Conservation (phyloP, 2,329 filamentous ascomycete genomes). For the Alternaria metachromatica region DNA sequence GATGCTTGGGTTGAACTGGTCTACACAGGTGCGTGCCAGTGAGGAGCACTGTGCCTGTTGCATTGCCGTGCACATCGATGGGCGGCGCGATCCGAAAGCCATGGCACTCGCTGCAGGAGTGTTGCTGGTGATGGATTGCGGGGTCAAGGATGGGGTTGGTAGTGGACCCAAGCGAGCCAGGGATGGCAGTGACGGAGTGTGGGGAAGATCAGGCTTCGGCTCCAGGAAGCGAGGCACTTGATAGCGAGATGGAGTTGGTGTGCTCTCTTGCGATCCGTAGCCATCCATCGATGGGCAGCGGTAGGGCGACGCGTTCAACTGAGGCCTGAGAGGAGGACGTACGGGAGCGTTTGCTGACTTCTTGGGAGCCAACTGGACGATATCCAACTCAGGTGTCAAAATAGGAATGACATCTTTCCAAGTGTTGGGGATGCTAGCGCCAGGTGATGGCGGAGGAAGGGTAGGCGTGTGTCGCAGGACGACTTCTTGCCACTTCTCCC, state of each 20-base stretch:
- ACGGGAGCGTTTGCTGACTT: constrained; percentile 39
- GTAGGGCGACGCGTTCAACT: constrained; percentile 29
- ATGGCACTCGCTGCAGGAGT: constrained; percentile 68
- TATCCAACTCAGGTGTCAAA: constrained; percentile 65
- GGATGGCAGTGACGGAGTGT: constrained; percentile 63
- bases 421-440: constrained; percentile 45
- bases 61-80: constrained; percentile 67
- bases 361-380: constrained; percentile 49
- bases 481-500: constrained; percentile 92
- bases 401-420: constrained; percentile 61
- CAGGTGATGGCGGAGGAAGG: constrained; percentile 51
- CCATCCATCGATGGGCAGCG: constrained; percentile 33
- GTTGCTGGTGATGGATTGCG: constrained; percentile 59
- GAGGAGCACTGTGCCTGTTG: constrained; percentile 62
- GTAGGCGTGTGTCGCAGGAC: constrained; percentile 82
- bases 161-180: constrained; percentile 62
- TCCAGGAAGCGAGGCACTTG: constrained; percentile 58
- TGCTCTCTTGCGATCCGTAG: constrained; percentile 50
- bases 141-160: constrained; percentile 68
- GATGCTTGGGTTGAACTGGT: constrained; percentile 54
- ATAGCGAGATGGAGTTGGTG: constrained; percentile 51
- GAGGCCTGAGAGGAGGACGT: constrained; percentile 32
- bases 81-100: constrained; percentile 56
- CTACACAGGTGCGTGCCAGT: constrained; percentile 62
- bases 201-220: constrained; percentile 57